phyloP scores from a whole-genome alignment of 2,329 filamentous ascomycete genomes.

The Ophiognomonia clavigignenti-juglandacearum region DNA sequence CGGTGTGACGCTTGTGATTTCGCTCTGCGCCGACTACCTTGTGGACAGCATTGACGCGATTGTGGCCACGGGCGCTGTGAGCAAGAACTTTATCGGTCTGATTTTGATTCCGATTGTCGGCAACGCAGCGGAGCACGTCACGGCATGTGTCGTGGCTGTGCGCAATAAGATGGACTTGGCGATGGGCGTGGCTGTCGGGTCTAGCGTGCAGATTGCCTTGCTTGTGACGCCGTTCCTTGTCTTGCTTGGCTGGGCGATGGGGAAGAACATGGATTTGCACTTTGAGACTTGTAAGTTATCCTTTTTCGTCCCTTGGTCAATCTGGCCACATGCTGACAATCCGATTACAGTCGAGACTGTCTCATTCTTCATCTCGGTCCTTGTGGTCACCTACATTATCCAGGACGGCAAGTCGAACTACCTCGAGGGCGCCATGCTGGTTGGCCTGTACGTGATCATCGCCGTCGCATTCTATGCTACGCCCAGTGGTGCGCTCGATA shows the following conservation, averaged over 20 bases:
- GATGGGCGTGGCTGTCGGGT: conserved; percentile 77
- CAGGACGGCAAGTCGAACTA: conserved; percentile 83
- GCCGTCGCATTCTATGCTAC: conserved; percentile 56
- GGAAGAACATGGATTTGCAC: conserved; percentile 70
- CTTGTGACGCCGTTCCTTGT: conserved; percentile 78
- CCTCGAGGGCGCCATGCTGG: conserved; percentile 69
- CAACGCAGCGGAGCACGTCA: conserved; percentile 77
- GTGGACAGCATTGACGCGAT: conserved; percentile 60
- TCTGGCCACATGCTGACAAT: no score
- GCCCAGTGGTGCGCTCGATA: conserved; percentile 43
- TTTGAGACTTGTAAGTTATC: conserved; percentile 67
- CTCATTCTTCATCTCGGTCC: conserved; percentile 68
- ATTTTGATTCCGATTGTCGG: conserved; percentile 77
- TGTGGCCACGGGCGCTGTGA: conserved; percentile 65
- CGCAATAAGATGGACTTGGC: conserved; percentile 75
- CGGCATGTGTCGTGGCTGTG: conserved; percentile 71
- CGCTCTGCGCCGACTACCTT: conserved; percentile 71
- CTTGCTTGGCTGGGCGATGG: conserved; percentile 72
- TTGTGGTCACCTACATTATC: conserved; percentile 72
- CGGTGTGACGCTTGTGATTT: conserved; percentile 63
- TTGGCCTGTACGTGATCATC: conserved; percentile 54
- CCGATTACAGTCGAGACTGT: conserved; percentile 60
- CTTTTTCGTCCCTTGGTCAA: no score
- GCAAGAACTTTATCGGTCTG: conserved; percentile 76
- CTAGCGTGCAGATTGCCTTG: conserved; percentile 76